Evolutionary conservation across 768 basidiomycete genomes (phyloP).

Genomic region (Coprinopsis strossmayeri): DNA sequence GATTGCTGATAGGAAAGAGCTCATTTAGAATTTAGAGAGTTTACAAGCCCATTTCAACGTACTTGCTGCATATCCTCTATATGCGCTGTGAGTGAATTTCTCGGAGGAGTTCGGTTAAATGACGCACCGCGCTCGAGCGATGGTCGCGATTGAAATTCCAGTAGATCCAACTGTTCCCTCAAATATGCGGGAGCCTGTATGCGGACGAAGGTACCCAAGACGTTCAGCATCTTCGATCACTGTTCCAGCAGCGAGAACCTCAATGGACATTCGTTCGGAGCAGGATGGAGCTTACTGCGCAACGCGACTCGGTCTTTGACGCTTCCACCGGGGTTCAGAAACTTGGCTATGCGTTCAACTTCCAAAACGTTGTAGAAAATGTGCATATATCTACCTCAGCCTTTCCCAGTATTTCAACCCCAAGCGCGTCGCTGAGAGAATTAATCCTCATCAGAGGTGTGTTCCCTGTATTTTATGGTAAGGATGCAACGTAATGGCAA

Average conservation of each 20-base stretch:
- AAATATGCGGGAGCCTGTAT: slow-evolving; percentile 89
- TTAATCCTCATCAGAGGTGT: slow-evolving; percentile 91
- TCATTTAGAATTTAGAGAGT: neutral
- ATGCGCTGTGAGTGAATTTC: neutral
- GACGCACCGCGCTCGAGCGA: slow-evolving; percentile 75
- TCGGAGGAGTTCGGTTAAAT: neutral
- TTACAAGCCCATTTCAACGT: slow-evolving; percentile 20
- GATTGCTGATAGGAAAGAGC: slow-evolving; percentile 46
- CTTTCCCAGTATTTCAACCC: slow-evolving; percentile 93
- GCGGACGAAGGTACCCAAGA: slow-evolving; percentile 71
- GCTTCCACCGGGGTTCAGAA: slow-evolving; percentile 94
- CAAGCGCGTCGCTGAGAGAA: slow-evolving; percentile 84
- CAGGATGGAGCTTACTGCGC: slow-evolving; percentile 61
- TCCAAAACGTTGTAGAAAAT: neutral
- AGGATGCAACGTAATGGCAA: neutral
- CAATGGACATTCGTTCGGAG: too few relatives aligned
- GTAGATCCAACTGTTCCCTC: slow-evolving; percentile 97
- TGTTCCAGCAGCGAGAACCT: slow-evolving; percentile 26
- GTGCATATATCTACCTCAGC: slow-evolving; percentile 58
- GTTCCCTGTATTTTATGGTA: slow-evolving; percentile 53
- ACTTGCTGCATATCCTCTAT: slow-evolving; percentile 87
- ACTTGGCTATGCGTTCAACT: slow-evolving; percentile 65
- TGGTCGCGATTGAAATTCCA: slow-evolving; percentile 93
- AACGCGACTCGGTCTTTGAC: slow-evolving; percentile 98
- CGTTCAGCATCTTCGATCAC: slow-evolving; percentile 94